Base-by-base conservation (phyloP, 306 rosid species). In the Vigna unguiculata region DNA sequence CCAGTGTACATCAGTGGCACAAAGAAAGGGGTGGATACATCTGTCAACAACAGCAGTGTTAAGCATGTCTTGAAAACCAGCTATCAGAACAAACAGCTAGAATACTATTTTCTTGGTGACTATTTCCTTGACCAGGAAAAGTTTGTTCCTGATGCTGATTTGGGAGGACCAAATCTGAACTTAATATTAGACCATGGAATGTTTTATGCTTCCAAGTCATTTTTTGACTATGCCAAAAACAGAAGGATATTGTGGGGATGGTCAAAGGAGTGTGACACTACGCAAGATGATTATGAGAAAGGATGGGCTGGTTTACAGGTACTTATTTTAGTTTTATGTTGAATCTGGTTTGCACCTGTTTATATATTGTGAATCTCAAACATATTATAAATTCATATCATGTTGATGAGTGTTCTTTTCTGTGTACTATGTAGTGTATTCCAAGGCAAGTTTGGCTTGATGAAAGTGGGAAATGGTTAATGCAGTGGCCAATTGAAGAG, bases 251-350 rank as follows among this genome's bases (percentile, higher is more conserved):
- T 89, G 28, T 89, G 90, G 85, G 85, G 76, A 15, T 84, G 87
- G 87, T 85, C 74, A 24, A 77, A 84, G 4, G 87, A 81, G 70
- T 82, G 83, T 24, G 88, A 82, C 52, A 75, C 83, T 12, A 40
- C 21, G 11, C 78, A 74, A 21, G 87, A 86, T 78, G 92, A 82
- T 53, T 77, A 75, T 52, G 52, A 53, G 32, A 89, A 88, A 86
- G 94, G 90, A 67, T 91, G 97, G 97, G 85, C 94, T 16, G 97
- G 97, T 34, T 57, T 91, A 54, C 94, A 89, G 92, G 94, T 91
- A 84, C 19, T 54, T 16, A 13, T 8, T 38, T 67, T 77, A 7
- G 13, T 22, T 62, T 17, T n/a, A 58, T 2, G 20, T 58, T 13
- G 40, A 34, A n/a, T 0, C 30, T 28, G 30, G 30, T n/a, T n/a